These are phyloP conservation scores for Fusarium protoensiforme DNA, from an alignment of 2,329 filamentous ascomycete genomes.

Conservation along the genomic window DNA sequence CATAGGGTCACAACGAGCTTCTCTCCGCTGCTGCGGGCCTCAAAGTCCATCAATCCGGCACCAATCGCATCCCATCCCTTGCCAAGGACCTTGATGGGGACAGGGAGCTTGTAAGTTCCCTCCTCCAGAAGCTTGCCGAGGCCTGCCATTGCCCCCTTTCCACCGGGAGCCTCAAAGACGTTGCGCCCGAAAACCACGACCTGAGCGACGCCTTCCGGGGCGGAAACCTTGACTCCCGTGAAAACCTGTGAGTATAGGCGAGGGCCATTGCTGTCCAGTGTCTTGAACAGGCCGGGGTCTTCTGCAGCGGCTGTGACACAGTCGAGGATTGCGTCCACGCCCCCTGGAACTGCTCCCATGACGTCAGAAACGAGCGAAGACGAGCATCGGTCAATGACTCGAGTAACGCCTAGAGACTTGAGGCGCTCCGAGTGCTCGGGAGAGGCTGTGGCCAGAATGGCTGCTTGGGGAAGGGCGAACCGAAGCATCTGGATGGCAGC, in stretches of 20 bases:
- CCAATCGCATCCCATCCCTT: slow-evolving; percentile 26
- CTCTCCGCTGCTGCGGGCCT: slow-evolving; percentile 27
- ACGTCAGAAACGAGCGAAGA: slow-evolving; percentile 11
- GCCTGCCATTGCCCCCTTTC: slow-evolving; percentile 19
- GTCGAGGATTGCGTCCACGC: slow-evolving; percentile 35
- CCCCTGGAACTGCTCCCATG: not conserved
- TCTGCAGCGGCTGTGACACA: slow-evolving; percentile 30
- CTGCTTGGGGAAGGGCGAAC: slow-evolving; percentile 20
- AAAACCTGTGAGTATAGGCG: slow-evolving; percentile 33
- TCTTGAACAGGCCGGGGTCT: slow-evolving; percentile 11
- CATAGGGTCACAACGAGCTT: slow-evolving; percentile 30
- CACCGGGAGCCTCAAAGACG: slow-evolving; percentile 26
- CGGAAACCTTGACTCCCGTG: slow-evolving; percentile 14
- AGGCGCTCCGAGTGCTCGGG: slow-evolving; percentile 18
- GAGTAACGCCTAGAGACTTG: slow-evolving; percentile 13
- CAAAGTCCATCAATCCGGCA: slow-evolving; percentile 17
- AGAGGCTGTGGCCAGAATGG: slow-evolving; percentile 26
- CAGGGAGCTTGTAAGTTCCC: slow-evolving; percentile 21
- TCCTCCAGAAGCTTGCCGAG: slow-evolving; percentile 17
- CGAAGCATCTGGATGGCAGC: slow-evolving; percentile 37
- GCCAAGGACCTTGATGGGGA: slow-evolving; percentile 24
- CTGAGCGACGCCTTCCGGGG: slow-evolving; percentile 10
- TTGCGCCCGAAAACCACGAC: slow-evolving; percentile 27
- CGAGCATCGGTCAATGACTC: slow-evolving; percentile 15
- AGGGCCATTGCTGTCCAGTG: slow-evolving; percentile 5